Evolutionary conservation across 345 rosid species (phyloP).

Genomic region (Corymbia maculata): DNA sequence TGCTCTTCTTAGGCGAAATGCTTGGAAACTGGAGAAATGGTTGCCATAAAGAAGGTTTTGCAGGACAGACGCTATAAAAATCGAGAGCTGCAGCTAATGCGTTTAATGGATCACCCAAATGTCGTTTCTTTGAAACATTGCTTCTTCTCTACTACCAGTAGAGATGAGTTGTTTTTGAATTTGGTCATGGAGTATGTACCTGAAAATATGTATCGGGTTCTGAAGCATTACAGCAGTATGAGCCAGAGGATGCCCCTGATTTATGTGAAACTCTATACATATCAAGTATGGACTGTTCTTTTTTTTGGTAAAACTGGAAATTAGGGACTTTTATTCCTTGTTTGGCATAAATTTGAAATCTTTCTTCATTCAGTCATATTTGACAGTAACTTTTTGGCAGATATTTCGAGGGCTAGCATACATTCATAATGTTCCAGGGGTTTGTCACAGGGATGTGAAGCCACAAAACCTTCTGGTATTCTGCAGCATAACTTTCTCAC

Average conservation of each 20-base stretch:
- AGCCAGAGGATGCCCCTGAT: conserved; percentile 51
- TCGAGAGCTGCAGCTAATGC: conserved; percentile 57
- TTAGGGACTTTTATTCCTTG: not conserved
- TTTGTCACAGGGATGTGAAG: conserved; percentile 88
- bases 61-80: conserved; percentile 54
- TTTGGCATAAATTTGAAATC: not conserved
- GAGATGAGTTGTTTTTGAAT: conserved; percentile 48
- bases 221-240: conserved; percentile 36
- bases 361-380: not conserved
- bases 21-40: conserved; percentile 50
- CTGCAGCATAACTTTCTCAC: not conserved
- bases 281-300: conserved; percentile 25
- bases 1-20: conserved; percentile 36
- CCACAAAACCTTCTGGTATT: conserved; percentile 92
- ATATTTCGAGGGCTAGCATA: conserved; percentile 79
- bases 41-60: conserved; percentile 54
- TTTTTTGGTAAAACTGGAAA: not conserved
- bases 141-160: conserved; percentile 51
- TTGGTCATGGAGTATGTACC: conserved; percentile 53
- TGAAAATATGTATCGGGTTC: conserved; percentile 44
- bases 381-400: conserved; percentile 24
- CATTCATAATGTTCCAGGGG: conserved; percentile 72
- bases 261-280: conserved; percentile 53
- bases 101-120: conserved; percentile 54
- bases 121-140: conserved; percentile 45